These are phyloP conservation scores for Globisporangium iwayamae DNA, from an alignment of 352 stramenopile genomes.

Conservation along the genomic window DNA sequence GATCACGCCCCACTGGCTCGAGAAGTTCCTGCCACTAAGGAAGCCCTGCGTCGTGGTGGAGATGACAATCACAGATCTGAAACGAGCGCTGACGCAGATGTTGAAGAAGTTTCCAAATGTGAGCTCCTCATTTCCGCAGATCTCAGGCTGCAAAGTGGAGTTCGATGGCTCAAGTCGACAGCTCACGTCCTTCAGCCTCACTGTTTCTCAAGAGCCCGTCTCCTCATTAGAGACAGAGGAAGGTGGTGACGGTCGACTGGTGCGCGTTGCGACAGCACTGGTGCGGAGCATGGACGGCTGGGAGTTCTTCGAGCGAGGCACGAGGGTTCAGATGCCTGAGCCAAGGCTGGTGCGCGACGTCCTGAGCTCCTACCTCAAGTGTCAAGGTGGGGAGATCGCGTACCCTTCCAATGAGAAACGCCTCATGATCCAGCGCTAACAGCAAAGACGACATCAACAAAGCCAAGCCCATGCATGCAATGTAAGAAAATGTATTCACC, in stretches of 20 bases:
- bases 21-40: constrained; percentile 64
- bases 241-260: constrained; percentile 2
- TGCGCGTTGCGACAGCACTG: constrained; percentile 31
- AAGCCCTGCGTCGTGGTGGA: constrained; percentile 51
- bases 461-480: too few species aligned
- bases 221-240: neutral
- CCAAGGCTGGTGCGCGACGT: constrained; percentile 27
- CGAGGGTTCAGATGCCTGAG: constrained; percentile 9
- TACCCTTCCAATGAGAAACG: constrained; percentile 25
- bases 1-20: constrained; percentile 60
- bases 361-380: constrained; percentile 27
- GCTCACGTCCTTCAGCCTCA: constrained; percentile 20
- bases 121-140: constrained; percentile 71
- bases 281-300: constrained; percentile 27
- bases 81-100: constrained; percentile 56
- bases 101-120: constrained; percentile 52
- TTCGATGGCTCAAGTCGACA: constrained; percentile 26
- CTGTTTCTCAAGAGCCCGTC: neutral
- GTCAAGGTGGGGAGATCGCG: constrained; percentile 15
- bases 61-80: constrained; percentile 42
- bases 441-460: neutral
- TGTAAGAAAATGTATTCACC: too few species aligned
- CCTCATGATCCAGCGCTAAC: constrained; percentile 13
- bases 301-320: constrained; percentile 27
- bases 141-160: constrained; percentile 49